Evolutionary conservation across 1,284 basidiomycete species (phyloP).

Genomic region (Trichosporon sp.): DNA sequence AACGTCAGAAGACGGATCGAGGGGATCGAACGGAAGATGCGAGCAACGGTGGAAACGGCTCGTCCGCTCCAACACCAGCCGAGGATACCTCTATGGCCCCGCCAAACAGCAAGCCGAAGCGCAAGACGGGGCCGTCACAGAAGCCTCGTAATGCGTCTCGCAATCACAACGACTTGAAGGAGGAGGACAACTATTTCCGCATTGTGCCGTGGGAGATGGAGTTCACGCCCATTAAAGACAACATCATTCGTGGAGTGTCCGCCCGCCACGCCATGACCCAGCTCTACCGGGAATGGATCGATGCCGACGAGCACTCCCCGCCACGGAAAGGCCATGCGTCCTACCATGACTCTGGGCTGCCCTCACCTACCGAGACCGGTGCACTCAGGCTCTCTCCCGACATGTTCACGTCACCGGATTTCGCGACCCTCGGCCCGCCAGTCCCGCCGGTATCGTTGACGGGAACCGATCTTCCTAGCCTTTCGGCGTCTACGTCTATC

Average conservation of each 20-base stretch:
- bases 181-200: slow-evolving; percentile 39
- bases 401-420: slow-evolving; percentile 44
- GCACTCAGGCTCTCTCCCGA: slow-evolving; percentile 34
- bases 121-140: slow-evolving; percentile 2
- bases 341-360: slow-evolving; percentile 36
- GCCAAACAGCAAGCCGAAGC: slow-evolving; percentile 12
- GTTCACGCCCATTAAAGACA: slow-evolving; percentile 42
- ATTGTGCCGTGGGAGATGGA: slow-evolving; percentile 43
- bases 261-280: slow-evolving; percentile 29
- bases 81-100: slow-evolving; percentile 11
- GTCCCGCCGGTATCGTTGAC: slow-evolving; percentile 43
- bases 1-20: slow-evolving; percentile 13
- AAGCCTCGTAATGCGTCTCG: slow-evolving; percentile 11
- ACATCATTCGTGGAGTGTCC: slow-evolving; percentile 33
- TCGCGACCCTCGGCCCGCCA: slow-evolving; percentile 48
- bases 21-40: neutral
- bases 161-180: slow-evolving; percentile 3
- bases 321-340: slow-evolving; percentile 15
- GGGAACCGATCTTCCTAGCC: slow-evolving; percentile 27
- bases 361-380: slow-evolving; percentile 42
- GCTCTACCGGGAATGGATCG: slow-evolving; percentile 41
- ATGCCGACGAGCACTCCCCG: slow-evolving; percentile 27
- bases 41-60: neutral
- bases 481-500: slow-evolving; percentile 25
- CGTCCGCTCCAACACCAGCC: neutral